Evolutionary conservation across 352 stramenopile species (phyloP), one percentile per base, ranked within the genome.

Genomic region (Phytophthora idaei): DNA sequence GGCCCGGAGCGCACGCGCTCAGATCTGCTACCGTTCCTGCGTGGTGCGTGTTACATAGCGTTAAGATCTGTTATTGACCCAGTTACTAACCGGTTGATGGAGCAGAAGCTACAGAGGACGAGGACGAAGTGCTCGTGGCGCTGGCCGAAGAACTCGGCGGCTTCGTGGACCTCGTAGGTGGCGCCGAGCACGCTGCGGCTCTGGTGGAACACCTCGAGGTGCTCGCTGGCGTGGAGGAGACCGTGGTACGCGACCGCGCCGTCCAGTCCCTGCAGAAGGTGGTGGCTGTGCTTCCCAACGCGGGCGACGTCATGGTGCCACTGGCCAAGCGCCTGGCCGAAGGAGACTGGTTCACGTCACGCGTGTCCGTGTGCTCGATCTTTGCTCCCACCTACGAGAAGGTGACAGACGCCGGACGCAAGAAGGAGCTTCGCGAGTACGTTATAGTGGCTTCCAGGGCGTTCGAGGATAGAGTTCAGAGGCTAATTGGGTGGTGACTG

Each of bases 121-220:
- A 98, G 65, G 95, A 98, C 64, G 95, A 98, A 72, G 85, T 98
- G 58, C 80, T 98, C 25, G 80, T 98, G 29, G 80, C 94, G 47
- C 72, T 98, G 49, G 93, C 91, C 2, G 90, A 97, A 46, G 89
- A 98, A 57, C 73, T 98, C 29, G 88, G 87, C 28, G 77, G 85
- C 8, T 94, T 98, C 51, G 87, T 98, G n/a, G 90, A 95, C 25
- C 83, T 93, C 37, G 81, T 97, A 1, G 85, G 96, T 11, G 87
- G 92, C 17, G 66, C 90, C 0, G 67, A 85, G 15, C 72, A 91
- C 61, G 79, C 83, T 4, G 74, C 81, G 9, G 56, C 92, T 17
- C 78, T 97, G 2, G 71, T 98, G 6, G 76, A 98, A 36, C 90
- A 90, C 7, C 92, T 98, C 42, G 95, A 98, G 73, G 83, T 94